Evolutionary conservation across 2,329 filamentous ascomycete species (phyloP).

Genomic region (Phaeosphaeria sp.): DNA sequence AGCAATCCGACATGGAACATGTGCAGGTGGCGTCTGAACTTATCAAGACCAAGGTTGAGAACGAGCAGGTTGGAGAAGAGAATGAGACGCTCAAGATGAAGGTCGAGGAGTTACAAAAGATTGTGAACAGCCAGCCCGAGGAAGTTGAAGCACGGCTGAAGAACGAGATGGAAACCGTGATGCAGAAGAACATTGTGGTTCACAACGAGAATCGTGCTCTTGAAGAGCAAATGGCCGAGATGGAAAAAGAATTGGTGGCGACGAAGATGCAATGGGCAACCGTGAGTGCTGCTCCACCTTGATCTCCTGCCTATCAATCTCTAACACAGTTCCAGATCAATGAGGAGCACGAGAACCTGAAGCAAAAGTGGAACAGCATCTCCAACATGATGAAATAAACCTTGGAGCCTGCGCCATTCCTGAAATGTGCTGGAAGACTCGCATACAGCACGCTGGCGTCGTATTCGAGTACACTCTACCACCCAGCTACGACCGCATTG

Average conservation of each 20-base stretch:
- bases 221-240: conserved; percentile 87
- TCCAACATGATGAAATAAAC: conserved; percentile 53
- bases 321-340: conserved; percentile 49
- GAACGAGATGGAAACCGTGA: conserved; percentile 86
- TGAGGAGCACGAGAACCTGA: conserved; percentile 55
- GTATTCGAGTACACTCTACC: conserved; percentile 24
- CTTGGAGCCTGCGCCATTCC: conserved; percentile 17
- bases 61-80: conserved; percentile 85
- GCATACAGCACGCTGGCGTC: conserved; percentile 27
- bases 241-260: conserved; percentile 89
- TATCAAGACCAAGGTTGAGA: conserved; percentile 90
- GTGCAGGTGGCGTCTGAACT: conserved; percentile 89
- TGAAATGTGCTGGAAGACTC: conserved; percentile 29
- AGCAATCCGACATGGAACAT: conserved; percentile 89
- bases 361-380: conserved; percentile 57
- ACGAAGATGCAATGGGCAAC: conserved; percentile 96
- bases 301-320: not conserved
- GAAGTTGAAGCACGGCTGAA: conserved; percentile 85
- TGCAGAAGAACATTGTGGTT: conserved; percentile 90
- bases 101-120: conserved; percentile 80
- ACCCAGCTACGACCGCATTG: conserved; percentile 29
- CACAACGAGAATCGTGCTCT: conserved; percentile 89
- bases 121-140: conserved; percentile 87
- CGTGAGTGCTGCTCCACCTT: conserved; percentile 63
- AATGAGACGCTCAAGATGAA: conserved; percentile 88